Percentiles rank a stretch among this genome's conserved stretches.
Conservation (phyloP, 371 early-diverging fungal species). For the Syncephalastrum contaminatum region DNA sequence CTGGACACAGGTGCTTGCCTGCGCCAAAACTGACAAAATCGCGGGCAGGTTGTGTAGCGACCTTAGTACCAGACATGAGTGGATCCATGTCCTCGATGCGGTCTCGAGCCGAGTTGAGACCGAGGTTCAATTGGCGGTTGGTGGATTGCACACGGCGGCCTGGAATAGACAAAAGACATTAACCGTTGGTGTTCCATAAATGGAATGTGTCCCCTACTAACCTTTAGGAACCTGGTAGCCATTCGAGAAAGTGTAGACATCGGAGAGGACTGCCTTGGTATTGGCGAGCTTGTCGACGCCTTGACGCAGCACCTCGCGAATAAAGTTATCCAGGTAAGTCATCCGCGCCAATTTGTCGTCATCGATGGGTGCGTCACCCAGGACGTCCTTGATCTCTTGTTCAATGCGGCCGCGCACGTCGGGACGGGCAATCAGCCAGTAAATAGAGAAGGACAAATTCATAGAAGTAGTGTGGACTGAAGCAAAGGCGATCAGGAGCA, state of each 20-base stretch:
- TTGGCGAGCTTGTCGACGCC: slow-evolving; percentile 31
- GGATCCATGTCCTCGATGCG: slow-evolving; percentile 29
- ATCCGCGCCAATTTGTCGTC: slow-evolving; percentile 25
- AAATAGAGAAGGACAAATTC: slow-evolving; percentile 25
- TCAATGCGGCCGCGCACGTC: slow-evolving; percentile 20
- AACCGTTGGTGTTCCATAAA: too few species aligned
- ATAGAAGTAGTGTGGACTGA: slow-evolving; percentile 38
- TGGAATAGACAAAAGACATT: background rate
- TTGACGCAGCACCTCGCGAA: slow-evolving; percentile 36
- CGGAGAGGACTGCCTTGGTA: slow-evolving; percentile 23
- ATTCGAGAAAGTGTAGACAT: slow-evolving; percentile 31
- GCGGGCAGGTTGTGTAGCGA: slow-evolving; percentile 18
- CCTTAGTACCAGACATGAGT: slow-evolving; percentile 12
- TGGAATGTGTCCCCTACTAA: background rate
- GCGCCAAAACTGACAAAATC: slow-evolving; percentile 37
- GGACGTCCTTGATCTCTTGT: slow-evolving; percentile 27
- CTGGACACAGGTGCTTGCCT: slow-evolving; percentile 40
- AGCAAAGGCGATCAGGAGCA: slow-evolving; percentile 38
- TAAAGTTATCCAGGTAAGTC: slow-evolving; percentile 30
- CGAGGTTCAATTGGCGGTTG: slow-evolving; percentile 30
- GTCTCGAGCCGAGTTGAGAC: slow-evolving; percentile 13
- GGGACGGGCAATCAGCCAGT: slow-evolving; percentile 36
- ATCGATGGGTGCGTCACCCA: slow-evolving; percentile 24
- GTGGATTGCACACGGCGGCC: slow-evolving; percentile 23
- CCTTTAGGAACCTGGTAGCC: slow-evolving; percentile 40